Conservation (phyloP, 768 basidiomycete species). For the Exsudoporus frostii region DNA sequence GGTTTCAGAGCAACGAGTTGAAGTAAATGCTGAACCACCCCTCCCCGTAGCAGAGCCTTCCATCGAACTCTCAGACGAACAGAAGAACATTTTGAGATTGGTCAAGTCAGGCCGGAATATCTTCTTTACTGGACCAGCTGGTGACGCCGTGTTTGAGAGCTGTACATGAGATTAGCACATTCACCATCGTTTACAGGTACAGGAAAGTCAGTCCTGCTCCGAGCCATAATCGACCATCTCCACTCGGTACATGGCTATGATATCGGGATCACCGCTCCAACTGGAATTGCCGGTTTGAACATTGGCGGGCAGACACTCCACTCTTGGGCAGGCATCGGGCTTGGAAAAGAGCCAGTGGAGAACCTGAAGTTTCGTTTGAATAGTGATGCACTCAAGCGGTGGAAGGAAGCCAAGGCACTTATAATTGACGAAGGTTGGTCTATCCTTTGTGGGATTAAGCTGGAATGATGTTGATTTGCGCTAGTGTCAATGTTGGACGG, state of each 20-base stretch:
- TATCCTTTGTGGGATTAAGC: background rate
- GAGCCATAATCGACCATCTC: slow-evolving; percentile 51
- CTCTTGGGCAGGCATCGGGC: slow-evolving; percentile 61
- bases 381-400: slow-evolving; percentile 35
- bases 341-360: slow-evolving; percentile 50
- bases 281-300: slow-evolving; percentile 64
- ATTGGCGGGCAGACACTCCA: slow-evolving; percentile 70
- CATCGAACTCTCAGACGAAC: slow-evolving; percentile 37
- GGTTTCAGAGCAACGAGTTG: background rate
- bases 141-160: slow-evolving; percentile 31
- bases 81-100: slow-evolving; percentile 37
- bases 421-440: slow-evolving; percentile 71
- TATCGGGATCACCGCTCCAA: slow-evolving; percentile 64
- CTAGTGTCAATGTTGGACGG: slow-evolving; percentile 79
- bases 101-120: slow-evolving; percentile 56
- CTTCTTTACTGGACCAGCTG: slow-evolving; percentile 77
- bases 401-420: slow-evolving; percentile 51
- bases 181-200: slow-evolving; percentile 42
- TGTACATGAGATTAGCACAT: background rate
- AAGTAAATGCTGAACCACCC: background rate
- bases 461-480: background rate
- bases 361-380: slow-evolving; percentile 38
- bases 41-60: slow-evolving; percentile 4
- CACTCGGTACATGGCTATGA: slow-evolving; percentile 26
- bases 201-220: slow-evolving; percentile 68